A percentile compares a stretch with the other conserved stretches of the same genome.
Conservation (phyloP, 768 basidiomycete genomes). For the Amylocystis lapponica region DNA sequence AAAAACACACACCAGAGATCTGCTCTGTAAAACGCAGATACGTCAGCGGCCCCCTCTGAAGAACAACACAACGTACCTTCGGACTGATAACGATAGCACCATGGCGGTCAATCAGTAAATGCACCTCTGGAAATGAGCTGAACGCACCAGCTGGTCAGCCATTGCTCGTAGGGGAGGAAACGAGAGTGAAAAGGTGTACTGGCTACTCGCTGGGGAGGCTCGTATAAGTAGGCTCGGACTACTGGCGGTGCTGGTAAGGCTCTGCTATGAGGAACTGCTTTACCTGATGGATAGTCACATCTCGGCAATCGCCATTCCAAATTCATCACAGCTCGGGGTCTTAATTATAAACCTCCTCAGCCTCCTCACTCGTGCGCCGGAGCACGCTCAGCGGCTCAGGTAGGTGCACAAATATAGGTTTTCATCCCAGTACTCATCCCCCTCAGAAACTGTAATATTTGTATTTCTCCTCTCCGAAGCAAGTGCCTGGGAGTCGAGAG, state of each 20-base stretch:
- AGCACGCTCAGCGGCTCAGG: too few species aligned
- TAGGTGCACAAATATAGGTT: too few species aligned
- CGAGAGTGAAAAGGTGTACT: not conserved
- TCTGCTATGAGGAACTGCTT: not conserved
- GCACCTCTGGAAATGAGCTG: not conserved
- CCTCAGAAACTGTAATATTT: too few species aligned
- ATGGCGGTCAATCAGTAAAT: not conserved
- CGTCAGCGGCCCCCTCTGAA: slow-evolving; percentile 6
- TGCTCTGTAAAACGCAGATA: slow-evolving; percentile 54
- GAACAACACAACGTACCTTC: slow-evolving; percentile 40
- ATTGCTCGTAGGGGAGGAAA: slow-evolving; percentile 20
- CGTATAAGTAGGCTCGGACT: too few species aligned
- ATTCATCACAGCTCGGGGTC: too few species aligned
- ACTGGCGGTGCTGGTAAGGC: not conserved
- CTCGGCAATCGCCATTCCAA: slow-evolving; percentile 8
- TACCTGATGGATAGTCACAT: not conserved
- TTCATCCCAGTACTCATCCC: too few species aligned
- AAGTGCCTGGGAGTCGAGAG: too few species aligned
- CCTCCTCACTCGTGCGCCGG: too few species aligned
- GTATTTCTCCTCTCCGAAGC: too few species aligned
- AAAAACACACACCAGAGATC: slow-evolving; percentile 65
- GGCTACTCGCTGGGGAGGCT: too few species aligned
- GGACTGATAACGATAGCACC: slow-evolving; percentile 33
- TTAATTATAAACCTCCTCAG: too few species aligned
- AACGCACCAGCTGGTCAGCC: slow-evolving; percentile 51